Conservation (phyloP, 345 rosid genomes). For the Combretum micranthum region DNA sequence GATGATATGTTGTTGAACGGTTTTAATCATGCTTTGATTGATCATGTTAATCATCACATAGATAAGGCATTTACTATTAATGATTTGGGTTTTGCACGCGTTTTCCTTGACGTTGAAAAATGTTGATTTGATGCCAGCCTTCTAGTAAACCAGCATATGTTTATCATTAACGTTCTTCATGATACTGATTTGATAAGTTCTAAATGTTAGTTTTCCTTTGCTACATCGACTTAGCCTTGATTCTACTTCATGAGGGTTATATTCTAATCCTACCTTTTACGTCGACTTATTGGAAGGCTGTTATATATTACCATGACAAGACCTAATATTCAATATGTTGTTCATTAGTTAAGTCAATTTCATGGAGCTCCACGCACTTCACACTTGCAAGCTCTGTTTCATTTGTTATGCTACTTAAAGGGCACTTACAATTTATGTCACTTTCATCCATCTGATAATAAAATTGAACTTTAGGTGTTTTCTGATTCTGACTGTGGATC, state of each 20-base stretch:
- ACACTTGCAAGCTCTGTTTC: no score
- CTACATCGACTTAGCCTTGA: not conserved
- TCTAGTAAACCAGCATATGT: not conserved
- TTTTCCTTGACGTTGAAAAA: not conserved
- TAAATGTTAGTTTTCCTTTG: not conserved
- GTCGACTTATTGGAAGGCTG: no score
- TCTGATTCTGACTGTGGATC: not conserved
- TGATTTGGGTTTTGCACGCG: not conserved
- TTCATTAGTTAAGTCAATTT: no score
- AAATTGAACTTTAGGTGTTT: not conserved
- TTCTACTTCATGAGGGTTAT: no score
- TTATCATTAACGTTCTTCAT: not conserved
- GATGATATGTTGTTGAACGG: no score
- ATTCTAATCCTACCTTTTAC: no score
- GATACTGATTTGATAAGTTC: not conserved
- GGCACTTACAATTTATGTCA: no score
- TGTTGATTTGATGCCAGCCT: not conserved
- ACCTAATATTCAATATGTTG: no score
- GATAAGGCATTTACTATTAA: not conserved
- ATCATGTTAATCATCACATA: not conserved
- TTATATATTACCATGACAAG: no score
- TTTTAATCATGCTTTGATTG: not conserved
- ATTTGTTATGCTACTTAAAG: no score
- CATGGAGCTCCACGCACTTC: no score
- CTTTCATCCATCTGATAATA: no score